A percentile compares a stretch with the other conserved stretches of the same genome.
These are phyloP conservation scores for Penicillium malachiteum DNA, from an alignment of 495 filamentous ascomycete genomes.

Conservation along the genomic window DNA sequence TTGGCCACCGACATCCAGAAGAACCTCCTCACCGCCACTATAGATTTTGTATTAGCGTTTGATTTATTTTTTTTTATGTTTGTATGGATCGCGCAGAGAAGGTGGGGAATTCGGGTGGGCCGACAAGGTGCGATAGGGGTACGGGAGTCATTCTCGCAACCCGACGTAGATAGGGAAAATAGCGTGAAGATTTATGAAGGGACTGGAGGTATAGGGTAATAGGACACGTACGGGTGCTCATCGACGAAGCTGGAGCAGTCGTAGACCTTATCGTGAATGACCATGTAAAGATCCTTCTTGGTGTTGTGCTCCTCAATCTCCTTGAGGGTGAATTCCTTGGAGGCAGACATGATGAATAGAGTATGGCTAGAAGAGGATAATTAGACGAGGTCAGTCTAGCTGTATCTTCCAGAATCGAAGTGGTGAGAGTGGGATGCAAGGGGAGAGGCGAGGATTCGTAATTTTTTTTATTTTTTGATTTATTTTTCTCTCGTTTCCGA, in stretches of 20 bases:
- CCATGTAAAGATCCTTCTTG: constrained; percentile 93
- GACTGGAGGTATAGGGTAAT: neutral
- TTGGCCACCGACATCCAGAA: constrained; percentile 93
- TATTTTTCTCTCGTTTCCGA: neutral
- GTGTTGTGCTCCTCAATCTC: constrained; percentile 84
- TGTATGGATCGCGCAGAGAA: neutral
- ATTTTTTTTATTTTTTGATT: neutral
- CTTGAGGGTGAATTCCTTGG: constrained; percentile 74
- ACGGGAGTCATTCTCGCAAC: neutral
- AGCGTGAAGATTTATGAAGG: neutral
- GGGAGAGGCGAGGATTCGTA: neutral
- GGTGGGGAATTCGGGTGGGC: neutral
- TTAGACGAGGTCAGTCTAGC: neutral
- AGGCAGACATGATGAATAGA: constrained; percentile 57
- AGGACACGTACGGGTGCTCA: constrained; percentile 91
- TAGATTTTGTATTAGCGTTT: constrained; percentile 11
- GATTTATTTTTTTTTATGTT: neutral
- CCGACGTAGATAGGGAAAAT: too few species aligned
- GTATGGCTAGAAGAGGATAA: neutral
- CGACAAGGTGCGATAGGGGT: constrained; percentile 9
- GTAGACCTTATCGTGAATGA: constrained; percentile 97
- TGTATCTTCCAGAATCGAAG: neutral
- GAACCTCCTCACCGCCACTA: constrained; percentile 97
- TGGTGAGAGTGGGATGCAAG: neutral
- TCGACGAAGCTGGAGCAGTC: constrained; percentile 84